A percentile compares a stretch with the other conserved stretches of the same genome.
phyloP scores from a whole-genome alignment of 352 stramenopile species.

The Phytophthora pini region DNA sequence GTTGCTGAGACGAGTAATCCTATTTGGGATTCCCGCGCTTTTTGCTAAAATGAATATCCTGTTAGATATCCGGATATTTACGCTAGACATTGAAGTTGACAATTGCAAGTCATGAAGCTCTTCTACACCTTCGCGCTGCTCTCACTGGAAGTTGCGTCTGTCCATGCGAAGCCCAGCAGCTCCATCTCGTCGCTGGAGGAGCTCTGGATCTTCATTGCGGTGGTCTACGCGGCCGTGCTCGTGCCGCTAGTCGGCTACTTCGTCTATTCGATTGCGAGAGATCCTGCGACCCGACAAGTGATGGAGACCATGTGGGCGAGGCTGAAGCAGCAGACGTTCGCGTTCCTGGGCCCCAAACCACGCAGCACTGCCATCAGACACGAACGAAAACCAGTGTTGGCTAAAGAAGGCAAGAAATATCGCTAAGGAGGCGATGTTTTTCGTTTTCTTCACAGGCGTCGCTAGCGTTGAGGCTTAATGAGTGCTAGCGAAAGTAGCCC shows the following conservation, averaged over 20 bases:
- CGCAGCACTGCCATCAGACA: conserved; percentile 25
- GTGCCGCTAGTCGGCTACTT: conserved; percentile 29
- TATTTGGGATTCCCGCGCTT: conserved; percentile 8
- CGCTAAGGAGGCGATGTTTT: conserved; percentile 5
- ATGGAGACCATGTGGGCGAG: conserved; percentile 17
- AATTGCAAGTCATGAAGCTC: conserved; percentile 5
- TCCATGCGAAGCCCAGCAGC: conserved; percentile 19
- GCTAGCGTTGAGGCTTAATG: too few species aligned
- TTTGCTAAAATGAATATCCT: conserved; percentile 2
- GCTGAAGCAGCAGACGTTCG: conserved; percentile 25
- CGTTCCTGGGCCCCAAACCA: conserved; percentile 27
- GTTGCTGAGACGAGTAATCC: not conserved
- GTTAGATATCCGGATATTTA: conserved; percentile 10
- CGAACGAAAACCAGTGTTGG: conserved; percentile 9
- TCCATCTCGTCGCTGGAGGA: conserved; percentile 33
- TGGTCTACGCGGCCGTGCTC: conserved; percentile 33
- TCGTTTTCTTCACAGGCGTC: too few species aligned
- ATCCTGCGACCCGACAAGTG: conserved; percentile 26
- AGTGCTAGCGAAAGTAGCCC: too few species aligned
- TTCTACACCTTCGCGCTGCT: not conserved
- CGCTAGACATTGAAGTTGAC: conserved; percentile 17
- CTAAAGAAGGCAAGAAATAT: conserved; percentile 22
- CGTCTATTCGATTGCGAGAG: conserved; percentile 19
- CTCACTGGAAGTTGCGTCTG: conserved; percentile 8
- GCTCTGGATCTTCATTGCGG: conserved; percentile 27